Evolutionary conservation across 305 asterid species (phyloP).

Genomic region (Ajuga reptans): DNA sequence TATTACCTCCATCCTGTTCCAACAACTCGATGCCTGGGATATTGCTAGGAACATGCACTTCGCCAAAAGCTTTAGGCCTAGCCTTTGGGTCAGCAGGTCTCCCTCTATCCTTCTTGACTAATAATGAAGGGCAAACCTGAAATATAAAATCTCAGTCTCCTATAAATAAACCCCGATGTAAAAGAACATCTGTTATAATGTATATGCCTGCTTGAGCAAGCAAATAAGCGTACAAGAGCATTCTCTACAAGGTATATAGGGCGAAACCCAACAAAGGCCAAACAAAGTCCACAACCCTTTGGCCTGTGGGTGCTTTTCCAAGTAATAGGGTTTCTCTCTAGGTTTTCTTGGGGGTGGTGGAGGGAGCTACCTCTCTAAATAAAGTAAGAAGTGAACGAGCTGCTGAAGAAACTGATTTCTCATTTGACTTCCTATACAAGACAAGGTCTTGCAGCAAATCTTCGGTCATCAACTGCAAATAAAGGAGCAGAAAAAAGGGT

Average conservation of each 20-base stretch:
- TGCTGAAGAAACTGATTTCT: conserved; percentile 83
- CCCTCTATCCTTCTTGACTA: conserved; percentile 90
- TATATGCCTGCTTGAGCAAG: neutral
- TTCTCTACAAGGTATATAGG: too few species aligned
- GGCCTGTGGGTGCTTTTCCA: too few species aligned
- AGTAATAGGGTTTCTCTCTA: too few species aligned
- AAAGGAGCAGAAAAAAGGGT: conserved; percentile 1
- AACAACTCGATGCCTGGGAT: conserved; percentile 77
- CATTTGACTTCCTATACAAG: conserved; percentile 68
- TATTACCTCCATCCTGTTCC: conserved; percentile 40
- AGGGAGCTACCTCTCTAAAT: conserved; percentile 66
- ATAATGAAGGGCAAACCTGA: conserved; percentile 85
- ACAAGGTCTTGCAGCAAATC: conserved; percentile 96
- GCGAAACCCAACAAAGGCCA: too few species aligned
- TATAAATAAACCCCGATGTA: neutral
- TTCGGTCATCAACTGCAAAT: conserved; percentile 82
- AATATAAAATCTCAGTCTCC: conserved; percentile 17
- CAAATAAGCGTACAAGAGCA: neutral
- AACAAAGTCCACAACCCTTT: too few species aligned
- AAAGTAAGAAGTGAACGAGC: conserved; percentile 80
- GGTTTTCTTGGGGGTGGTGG: neutral
- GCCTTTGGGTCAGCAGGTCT: conserved; percentile 68
- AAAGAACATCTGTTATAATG: neutral
- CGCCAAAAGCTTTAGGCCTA: conserved; percentile 82
- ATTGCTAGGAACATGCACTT: conserved; percentile 53